Conservation (phyloP, 345 rosid genomes). For the Isatis tinctoria region DNA sequence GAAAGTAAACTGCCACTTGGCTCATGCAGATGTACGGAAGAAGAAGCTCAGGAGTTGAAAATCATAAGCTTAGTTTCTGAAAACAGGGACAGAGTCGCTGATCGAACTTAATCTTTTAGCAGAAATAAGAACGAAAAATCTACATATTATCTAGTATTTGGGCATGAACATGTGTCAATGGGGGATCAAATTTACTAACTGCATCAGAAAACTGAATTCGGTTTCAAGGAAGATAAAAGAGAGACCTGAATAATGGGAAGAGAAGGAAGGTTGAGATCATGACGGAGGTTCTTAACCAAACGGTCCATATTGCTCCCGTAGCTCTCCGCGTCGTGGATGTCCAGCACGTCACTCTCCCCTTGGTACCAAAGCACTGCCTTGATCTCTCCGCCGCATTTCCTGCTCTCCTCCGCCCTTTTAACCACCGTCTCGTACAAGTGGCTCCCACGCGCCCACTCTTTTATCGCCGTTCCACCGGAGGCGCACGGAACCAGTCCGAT, state of each 20-base stretch:
- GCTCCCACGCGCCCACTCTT: constrained; percentile 76
- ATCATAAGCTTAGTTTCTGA: too few relatives aligned
- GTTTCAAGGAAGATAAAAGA: background rate
- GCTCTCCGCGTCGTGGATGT: constrained; percentile 51
- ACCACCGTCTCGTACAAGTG: constrained; percentile 68
- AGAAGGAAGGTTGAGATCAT: constrained; percentile 61
- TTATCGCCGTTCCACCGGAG: constrained; percentile 84
- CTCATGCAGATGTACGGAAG: too few relatives aligned
- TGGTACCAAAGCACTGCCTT: constrained; percentile 84
- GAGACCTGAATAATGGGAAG: constrained; percentile 79
- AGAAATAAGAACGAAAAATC: too few relatives aligned
- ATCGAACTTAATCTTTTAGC: too few relatives aligned
- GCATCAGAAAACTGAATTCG: too few relatives aligned
- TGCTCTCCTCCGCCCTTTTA: constrained; percentile 56
- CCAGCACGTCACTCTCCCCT: constrained; percentile 80
- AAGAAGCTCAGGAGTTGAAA: too few relatives aligned
- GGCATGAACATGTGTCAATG: background rate
- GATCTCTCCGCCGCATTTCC: constrained; percentile 55
- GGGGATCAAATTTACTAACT: background rate
- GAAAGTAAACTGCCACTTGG: too few relatives aligned
- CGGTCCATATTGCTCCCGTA: constrained; percentile 58
- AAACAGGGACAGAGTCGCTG: too few relatives aligned
- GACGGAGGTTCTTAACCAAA: constrained; percentile 50
- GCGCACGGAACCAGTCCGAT: constrained; percentile 82
- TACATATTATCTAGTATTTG: too few relatives aligned